Percentiles rank a stretch among this genome's conserved stretches.
phyloP scores from a whole-genome alignment of 345 rosid species.

The Tarenaya hassleriana region DNA sequence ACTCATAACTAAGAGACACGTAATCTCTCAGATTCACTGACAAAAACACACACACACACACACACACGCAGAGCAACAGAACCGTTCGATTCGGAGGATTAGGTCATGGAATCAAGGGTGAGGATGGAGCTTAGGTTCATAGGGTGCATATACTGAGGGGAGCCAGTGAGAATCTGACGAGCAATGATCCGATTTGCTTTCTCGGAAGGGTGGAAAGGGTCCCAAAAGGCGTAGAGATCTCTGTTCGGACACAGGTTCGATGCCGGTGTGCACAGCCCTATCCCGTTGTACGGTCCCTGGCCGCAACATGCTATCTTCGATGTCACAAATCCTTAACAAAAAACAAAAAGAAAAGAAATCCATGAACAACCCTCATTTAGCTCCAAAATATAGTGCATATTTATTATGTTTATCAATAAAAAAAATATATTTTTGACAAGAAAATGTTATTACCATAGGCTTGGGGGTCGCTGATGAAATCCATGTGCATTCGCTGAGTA shows the following conservation, averaged over 20 bases:
- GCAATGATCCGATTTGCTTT: constrained; percentile 45
- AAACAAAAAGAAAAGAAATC: too few relatives aligned
- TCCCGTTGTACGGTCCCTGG: constrained; percentile 69
- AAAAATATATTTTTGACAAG: too few relatives aligned
- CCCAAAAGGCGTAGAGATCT: constrained; percentile 43
- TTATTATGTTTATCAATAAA: too few relatives aligned
- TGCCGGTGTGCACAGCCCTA: constrained; percentile 57
- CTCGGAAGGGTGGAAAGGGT: constrained; percentile 53
- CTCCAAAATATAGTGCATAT: too few relatives aligned
- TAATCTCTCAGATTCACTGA: too few relatives aligned
- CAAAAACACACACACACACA: too few relatives aligned
- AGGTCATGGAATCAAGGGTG: constrained; percentile 39
- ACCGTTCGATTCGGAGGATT: too few relatives aligned
- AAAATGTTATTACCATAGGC: constrained; percentile 60
- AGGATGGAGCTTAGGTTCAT: constrained; percentile 48
- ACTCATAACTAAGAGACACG: too few relatives aligned
- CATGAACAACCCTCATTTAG: too few relatives aligned
- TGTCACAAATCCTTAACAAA: constrained; percentile 55
- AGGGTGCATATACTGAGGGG: constrained; percentile 37
- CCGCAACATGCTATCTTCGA: constrained; percentile 72
- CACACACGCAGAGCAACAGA: too few relatives aligned
- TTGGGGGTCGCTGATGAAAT: constrained; percentile 54
- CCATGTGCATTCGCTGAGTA: constrained; percentile 43
- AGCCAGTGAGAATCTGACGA: constrained; percentile 27
- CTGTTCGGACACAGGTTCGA: constrained; percentile 64